Evolutionary conservation across 441 rosid species (phyloP).

Genomic region (Metrosideros polymorpha): DNA sequence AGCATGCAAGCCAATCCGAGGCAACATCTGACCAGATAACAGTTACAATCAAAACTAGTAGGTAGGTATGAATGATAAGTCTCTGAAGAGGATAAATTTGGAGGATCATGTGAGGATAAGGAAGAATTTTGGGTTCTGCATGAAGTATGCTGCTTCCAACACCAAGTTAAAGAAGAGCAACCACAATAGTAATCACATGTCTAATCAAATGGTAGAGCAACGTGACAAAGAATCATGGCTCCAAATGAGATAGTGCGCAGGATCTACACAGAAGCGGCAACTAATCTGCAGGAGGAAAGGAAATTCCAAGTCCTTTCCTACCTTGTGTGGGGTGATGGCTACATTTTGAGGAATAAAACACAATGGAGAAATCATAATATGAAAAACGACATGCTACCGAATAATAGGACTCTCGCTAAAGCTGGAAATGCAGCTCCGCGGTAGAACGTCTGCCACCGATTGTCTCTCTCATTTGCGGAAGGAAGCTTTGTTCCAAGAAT

Average conservation of each 20-base stretch:
- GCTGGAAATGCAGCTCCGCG: constrained; percentile 70
- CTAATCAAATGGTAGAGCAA: background rate
- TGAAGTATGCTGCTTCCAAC: background rate
- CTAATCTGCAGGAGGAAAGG: background rate
- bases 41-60: background rate
- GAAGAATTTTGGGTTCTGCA: background rate
- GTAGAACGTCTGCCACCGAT: constrained; percentile 51
- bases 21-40: constrained; percentile 63
- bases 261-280: background rate
- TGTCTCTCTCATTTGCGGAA: constrained; percentile 38
- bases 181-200: background rate
- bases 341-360: background rate
- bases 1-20: constrained; percentile 85
- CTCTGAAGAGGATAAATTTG: background rate
- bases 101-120: background rate
- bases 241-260: background rate
- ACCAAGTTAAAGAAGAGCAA: background rate
- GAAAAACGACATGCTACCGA: constrained; percentile 26
- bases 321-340: background rate
- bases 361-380: background rate
- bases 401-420: constrained; percentile 57
- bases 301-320: background rate
- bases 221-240: background rate
- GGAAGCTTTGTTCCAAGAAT: constrained; percentile 27
- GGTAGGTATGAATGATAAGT: background rate